Evolutionary conservation across 495 filamentous ascomycete species (phyloP).

Genomic region (Patellaria atrata): DNA sequence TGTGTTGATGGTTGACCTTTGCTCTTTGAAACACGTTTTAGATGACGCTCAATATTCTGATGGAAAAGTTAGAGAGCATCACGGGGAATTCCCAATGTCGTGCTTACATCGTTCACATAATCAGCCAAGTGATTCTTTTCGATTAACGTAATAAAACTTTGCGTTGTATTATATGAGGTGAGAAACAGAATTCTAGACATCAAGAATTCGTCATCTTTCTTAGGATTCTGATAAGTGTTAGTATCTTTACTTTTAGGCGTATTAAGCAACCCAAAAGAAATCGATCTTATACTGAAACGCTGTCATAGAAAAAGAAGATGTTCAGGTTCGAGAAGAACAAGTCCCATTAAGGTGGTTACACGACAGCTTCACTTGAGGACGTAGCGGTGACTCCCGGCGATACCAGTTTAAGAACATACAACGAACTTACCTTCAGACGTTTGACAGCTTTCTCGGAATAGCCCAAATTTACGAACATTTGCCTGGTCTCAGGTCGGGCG

Average conservation of each 20-base stretch:
- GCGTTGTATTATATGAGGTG: slow-evolving; percentile 60
- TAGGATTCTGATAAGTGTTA: slow-evolving; percentile 43
- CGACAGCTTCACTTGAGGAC: background rate
- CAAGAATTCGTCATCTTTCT: slow-evolving; percentile 73
- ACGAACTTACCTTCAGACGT: slow-evolving; percentile 42
- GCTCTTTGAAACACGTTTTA: slow-evolving; percentile 36
- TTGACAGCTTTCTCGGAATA: slow-evolving; percentile 55
- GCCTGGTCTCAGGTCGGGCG: slow-evolving; percentile 50
- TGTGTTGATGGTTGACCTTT: slow-evolving; percentile 8
- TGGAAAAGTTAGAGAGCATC: background rate
- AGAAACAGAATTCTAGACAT: slow-evolving; percentile 68
- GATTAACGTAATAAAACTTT: slow-evolving; percentile 52
- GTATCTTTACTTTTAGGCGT: background rate
- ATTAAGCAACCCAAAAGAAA: too few relatives aligned
- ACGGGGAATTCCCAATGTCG: background rate
- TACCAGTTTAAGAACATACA: background rate
- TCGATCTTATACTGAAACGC: too few relatives aligned
- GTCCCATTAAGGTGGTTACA: too few relatives aligned
- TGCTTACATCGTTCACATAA: slow-evolving; percentile 43
- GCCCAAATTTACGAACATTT: slow-evolving; percentile 64
- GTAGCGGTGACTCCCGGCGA: too few relatives aligned
- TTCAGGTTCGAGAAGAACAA: too few relatives aligned
- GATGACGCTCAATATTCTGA: slow-evolving; percentile 54
- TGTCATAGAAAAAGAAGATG: too few relatives aligned
- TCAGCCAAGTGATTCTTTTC: slow-evolving; percentile 53